Base-by-base conservation (phyloP, 768 basidiomycete species). In the Sistotremastrum suecicum region DNA sequence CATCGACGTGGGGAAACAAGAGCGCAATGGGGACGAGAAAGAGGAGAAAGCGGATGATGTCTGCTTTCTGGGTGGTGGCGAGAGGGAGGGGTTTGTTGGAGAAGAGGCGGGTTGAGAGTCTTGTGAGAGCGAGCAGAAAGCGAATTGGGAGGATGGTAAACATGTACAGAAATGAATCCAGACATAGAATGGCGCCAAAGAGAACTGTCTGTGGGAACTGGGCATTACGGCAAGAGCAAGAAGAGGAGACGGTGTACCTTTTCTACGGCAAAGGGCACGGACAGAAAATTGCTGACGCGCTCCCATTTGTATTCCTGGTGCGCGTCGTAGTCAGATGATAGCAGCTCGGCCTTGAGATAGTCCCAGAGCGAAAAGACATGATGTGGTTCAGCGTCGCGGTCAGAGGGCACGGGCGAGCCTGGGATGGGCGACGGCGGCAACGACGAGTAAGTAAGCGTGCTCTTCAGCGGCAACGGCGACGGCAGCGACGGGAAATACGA, bases 71-170 rank as follows among this genome's bases (percentile, higher is more conserved):
- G 2, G 90, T 79, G 33, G 87, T 78, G 11, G 90, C 80, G 32
- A 94, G 71, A 2, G 74, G 69, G 1, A 71, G 70, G 9, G 69
- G 62, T 31, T 72, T 68, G 50, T 63, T 64, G 36, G 69, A 66
- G 48, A 78, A 58, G 29, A 72, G 48, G 57, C 77, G 76, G 42
- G 60, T 49, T 20, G 75, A 47, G 42, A 80, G 71, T 38, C 77
- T 71, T 54, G 71, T 68, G 45, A 72, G 58, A 3, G 84, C 89
- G 36, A 88, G 63, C 8, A 67, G 51, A 56, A 79, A 85, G 4
- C 94, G 85, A 47, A 99, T 88, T 7, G 95, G 95, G 7, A 95
- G 78, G 54, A 99, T 87, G 11, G 95, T 99, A 66, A 99, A 97
- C 0, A 88, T 92, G 63, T 98, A 95, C 1, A 99, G 74, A 64